Base-by-base conservation (phyloP, 108 stramenopile genomes). In the Skeletonema costatum region DNA sequence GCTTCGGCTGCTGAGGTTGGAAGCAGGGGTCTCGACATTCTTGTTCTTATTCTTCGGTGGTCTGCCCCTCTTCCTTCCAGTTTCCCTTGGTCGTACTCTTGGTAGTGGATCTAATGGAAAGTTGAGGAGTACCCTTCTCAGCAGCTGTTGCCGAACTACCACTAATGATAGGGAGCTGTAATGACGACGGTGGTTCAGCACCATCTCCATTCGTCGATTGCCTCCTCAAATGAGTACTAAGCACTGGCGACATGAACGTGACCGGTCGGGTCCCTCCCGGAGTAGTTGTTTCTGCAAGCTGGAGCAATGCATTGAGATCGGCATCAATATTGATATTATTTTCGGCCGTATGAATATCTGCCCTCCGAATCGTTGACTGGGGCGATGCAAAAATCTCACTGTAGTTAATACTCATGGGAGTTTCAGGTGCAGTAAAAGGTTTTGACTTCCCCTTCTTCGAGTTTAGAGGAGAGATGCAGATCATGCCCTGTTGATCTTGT, bases 381-480 rank as follows among this genome's bases (percentile, higher is more conserved):
- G 91, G 93, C 35, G 91, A 90, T 4, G 89, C 85, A 77, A 92
- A 92, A 56, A 95, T 82, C 50, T 90, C 86, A 56, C 77, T 85
- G 78, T 87, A 91, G 80, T 94, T 89, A 61, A 91, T 88, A 61
- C 64, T 66, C 71, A 73, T 69, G 19, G 91, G 89, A 25, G 91
- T 87, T 25, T 78, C 84, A 5, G 81, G 56, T 31, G 77, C 70
- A 14, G 60, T 3, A 61, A 38, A 32, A 50, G 56, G 35, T 11
- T 68, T 76, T 35, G 32, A n/a, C 51, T 78, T 83, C 1, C 36
- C 44, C 56, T 83, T 88, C 68, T 80, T 73, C 9, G 92, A 87
- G 1, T 91, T 80, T 60, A 95, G 48, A 2, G 94, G 94, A 25
- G 94, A 95, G 60, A 95, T 91, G 51, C 89, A 92, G 68, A 95